A percentile compares a stretch with the other conserved stretches of the same genome.
Evolutionary conservation across 106 monocot species (phyloP).

Genomic region (Acorus calamus): DNA sequence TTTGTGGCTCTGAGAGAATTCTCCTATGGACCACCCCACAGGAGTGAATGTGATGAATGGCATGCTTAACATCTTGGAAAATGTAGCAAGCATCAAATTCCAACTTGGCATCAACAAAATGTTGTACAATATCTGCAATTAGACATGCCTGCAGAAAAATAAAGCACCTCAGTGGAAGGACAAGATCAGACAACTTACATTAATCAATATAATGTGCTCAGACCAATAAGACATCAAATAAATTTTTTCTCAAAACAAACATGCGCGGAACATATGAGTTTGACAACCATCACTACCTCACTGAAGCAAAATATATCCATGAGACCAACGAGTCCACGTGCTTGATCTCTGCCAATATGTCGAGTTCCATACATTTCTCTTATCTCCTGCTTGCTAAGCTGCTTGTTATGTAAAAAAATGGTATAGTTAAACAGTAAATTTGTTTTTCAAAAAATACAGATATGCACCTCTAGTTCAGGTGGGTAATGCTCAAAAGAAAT

Average conservation of each 20-base stretch:
- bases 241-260: neutral
- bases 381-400: conserved; percentile 68
- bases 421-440: neutral
- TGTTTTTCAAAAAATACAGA: neutral
- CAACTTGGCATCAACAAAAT: conserved; percentile 83
- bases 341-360: conserved; percentile 89
- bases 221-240: neutral
- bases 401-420: conserved; percentile 10
- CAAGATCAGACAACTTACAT: neutral
- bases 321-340: conserved; percentile 71
- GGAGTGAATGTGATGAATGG: conserved; percentile 80
- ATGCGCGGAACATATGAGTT: neutral
- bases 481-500: neutral
- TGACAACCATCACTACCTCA: conserved; percentile 44
- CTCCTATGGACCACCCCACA: conserved; percentile 66
- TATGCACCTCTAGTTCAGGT: neutral
- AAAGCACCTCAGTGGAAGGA: neutral
- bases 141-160: conserved; percentile 66
- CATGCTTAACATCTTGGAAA: conserved; percentile 83
- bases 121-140: conserved; percentile 89
- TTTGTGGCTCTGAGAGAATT: conserved; percentile 79
- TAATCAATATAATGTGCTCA: neutral
- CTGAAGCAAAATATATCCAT: conserved; percentile 99
- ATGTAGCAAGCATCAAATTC: conserved; percentile 95
- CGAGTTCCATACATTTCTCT: conserved; percentile 72